Evolutionary conservation across 139 green algal genomes (phyloP).

Genomic region (Picochlorum costavermella): DNA sequence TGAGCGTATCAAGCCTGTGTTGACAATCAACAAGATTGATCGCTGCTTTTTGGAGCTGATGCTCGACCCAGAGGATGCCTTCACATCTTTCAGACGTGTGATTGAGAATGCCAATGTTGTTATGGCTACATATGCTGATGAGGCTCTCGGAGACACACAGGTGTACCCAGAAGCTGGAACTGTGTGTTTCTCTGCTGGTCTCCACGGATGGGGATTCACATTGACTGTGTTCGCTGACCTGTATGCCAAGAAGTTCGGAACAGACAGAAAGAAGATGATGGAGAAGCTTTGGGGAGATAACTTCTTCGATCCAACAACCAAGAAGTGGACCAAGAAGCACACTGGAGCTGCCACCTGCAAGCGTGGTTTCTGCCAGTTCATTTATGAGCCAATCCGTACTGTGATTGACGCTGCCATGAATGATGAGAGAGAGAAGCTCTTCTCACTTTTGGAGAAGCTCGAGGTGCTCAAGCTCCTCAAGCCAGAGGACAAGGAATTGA

Average conservation of each 20-base stretch:
- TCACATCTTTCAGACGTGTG: constrained; percentile 85
- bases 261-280: constrained; percentile 86
- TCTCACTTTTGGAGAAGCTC: constrained; percentile 87
- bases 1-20: constrained; percentile 95
- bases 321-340: constrained; percentile 96
- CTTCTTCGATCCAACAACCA: constrained; percentile 95
- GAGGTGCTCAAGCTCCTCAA: constrained; percentile 72
- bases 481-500: constrained; percentile 85
- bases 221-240: constrained; percentile 93
- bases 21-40: constrained; percentile 99
- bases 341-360: constrained; percentile 80
- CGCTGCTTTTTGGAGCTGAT: constrained; percentile 98
- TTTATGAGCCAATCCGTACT: constrained; percentile 93
- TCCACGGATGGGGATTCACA: constrained; percentile 99
- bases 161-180: constrained; percentile 96
- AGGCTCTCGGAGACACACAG: constrained; percentile 89
- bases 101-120: constrained; percentile 99
- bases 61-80: constrained; percentile 92
- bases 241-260: constrained; percentile 96
- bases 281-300: constrained; percentile 94
- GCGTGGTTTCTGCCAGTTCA: constrained; percentile 97
- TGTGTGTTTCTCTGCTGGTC: constrained; percentile 95
- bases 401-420: constrained; percentile 93
- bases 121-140: constrained; percentile 97
- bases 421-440: constrained; percentile 96